A percentile compares a stretch with the other conserved stretches of the same genome.
phyloP scores from a whole-genome alignment of 805 yeast genomes.

The Phaffomyces antillensis region DNA sequence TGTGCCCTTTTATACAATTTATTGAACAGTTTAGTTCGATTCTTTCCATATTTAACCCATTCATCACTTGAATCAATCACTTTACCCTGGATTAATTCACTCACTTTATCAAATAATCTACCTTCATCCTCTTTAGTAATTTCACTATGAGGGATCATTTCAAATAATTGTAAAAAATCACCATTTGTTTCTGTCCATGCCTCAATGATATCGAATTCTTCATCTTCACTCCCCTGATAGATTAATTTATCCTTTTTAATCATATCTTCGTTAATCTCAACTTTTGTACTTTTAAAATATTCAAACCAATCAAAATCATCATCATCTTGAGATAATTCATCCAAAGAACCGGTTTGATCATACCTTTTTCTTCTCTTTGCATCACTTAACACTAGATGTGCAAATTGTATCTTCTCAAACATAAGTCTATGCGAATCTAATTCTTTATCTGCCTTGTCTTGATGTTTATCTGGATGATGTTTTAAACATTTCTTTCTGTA shows the following conservation, averaged over 20 bases:
- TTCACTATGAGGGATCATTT: constrained; percentile 71
- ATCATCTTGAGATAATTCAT: constrained; percentile 23
- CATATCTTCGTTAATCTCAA: constrained; percentile 50
- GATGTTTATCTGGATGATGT: constrained; percentile 67
- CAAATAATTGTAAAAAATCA: constrained; percentile 63
- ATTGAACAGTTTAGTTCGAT: constrained; percentile 40
- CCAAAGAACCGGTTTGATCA: constrained; percentile 64
- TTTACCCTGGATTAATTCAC: constrained; percentile 33
- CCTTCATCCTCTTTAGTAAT: constrained; percentile 50
- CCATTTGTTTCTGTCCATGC: constrained; percentile 56
- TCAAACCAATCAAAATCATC: constrained; percentile 48
- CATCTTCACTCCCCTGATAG: constrained; percentile 60
- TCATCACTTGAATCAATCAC: constrained; percentile 32
- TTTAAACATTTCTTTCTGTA: constrained; percentile 57
- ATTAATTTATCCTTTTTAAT: constrained; percentile 60
- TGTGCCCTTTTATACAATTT: constrained; percentile 45
- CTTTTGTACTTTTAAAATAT: constrained; percentile 40
- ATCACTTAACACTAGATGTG: constrained; percentile 65
- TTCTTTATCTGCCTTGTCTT: constrained; percentile 27
- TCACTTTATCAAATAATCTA: constrained; percentile 49
- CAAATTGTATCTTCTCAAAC: constrained; percentile 69
- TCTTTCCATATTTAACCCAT: constrained; percentile 45
- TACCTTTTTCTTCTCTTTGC: constrained; percentile 44
- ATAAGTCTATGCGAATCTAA: constrained; percentile 23
- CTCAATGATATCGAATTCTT: constrained; percentile 52